Base-by-base conservation (phyloP, 2,329 filamentous ascomycete genomes). In the Epicoccum nigrum region DNA sequence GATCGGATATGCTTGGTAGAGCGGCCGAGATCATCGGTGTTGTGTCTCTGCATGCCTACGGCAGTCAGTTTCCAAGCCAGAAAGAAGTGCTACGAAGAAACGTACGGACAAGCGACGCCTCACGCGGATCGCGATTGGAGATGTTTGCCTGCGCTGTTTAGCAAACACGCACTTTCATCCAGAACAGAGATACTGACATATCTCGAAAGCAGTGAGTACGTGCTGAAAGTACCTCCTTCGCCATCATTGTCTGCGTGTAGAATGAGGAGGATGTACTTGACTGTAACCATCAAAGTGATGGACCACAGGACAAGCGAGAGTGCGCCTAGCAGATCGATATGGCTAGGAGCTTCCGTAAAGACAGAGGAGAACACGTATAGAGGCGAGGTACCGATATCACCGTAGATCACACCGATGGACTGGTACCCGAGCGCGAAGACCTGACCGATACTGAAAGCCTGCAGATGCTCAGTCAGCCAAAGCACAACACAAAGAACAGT, bases 301-400 rank as follows among this genome's bases (percentile, higher is more conserved):
- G 85, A 82, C 86, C 86, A 89, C 37, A 89, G 81, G 54, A 89
- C 83, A 34, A 89, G 79, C 3, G 86, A 89, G 1, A 89, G 74
- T 0, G 83, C 85, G 38, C 86, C 84, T 37, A 88, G 75, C 3
- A 89, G 75, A 58, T 87, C 83, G 17, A 82, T 76, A 58, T 81
- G 80, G 6, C 73, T 76, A 13, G 79, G 72, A 2, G 74, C 71
- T 17, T 62, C 56, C 20, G 78, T 76, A 62, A 89, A 89, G 0
- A 84, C 87, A n/a, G 83, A 86, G 15, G 85, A 88, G 69, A 77
- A 89, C 15, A 89, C 86, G 62, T 89, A 89, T 15, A 89, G 81
- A n/a, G 85, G 86, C 53, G 80, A 84, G 5, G 76, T 84, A 49
- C 85, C 86, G 62, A 88, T 87, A 58, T 89, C 86, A 19, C 86